Evolutionary conservation across 2,329 filamentous ascomycete genomes (phyloP), one percentile per base, ranked within the genome.

Genomic region (Thelonectria olida): DNA sequence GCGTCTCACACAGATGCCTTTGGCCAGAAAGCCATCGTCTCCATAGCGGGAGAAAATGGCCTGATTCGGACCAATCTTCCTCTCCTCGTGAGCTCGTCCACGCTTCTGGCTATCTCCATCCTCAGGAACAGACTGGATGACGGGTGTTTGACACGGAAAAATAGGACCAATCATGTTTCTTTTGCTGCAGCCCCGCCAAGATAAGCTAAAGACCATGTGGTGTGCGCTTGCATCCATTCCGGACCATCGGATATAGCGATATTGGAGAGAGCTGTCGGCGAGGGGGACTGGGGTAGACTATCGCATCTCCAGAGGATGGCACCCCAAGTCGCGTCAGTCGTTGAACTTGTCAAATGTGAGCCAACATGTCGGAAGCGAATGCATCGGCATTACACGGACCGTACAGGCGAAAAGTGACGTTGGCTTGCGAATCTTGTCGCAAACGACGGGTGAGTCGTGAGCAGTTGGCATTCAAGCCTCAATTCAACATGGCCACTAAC

Each of bases 381-480:
- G 53, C 44, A 39, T 49, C 53, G 9, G 53, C 56, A 19, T 34
- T 55, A 15, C 47, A 51, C 44, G 51, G 58, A n/a, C 45, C 39
- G 13, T 56, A 41, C 20, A 44, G 58, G 39, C 52, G 54, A 41
- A 62, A 62, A 31, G 60, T 62, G 34, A 62, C 60, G 5, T 38
- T 62, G 45, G 60, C 60, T 19, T 62, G 60, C 38, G 50, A 62
- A 12, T 36, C 38, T 7, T 62, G 60, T 28, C 60, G 60, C 15
- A 62, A 58, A 27, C 60, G 55, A 27, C 28, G 60, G 36, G 60
- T 62, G 39, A 41, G 60, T 48, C 22, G 51, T n/a, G 17, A 6
- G 45, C 22, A 10, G 7, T 20, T 15, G 2, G 13, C n/a, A n/a
- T n/a, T n/a, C n/a, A 15, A 9, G 19, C 27, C 12, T 17, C 1